phyloP scores from a whole-genome alignment of 352 stramenopile genomes.

The Phytophthora brassicae region DNA sequence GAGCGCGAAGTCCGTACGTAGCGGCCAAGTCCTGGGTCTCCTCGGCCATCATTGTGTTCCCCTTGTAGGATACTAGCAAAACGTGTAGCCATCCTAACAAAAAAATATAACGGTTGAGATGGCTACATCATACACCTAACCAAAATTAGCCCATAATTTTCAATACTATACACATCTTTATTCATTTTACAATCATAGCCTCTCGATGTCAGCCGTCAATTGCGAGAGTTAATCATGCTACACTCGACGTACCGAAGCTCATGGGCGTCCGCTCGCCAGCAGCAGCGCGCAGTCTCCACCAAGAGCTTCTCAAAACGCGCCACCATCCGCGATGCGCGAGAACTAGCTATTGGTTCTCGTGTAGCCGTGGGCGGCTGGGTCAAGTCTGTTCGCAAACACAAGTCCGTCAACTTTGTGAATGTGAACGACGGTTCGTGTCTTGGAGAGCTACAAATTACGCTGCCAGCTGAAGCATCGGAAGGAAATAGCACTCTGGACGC shows the following conservation, averaged over 20 bases:
- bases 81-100: no score
- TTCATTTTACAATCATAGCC: slow-evolving; percentile 9
- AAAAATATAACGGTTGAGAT: no score
- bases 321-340: slow-evolving; percentile 48
- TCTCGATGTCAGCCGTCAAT: background rate
- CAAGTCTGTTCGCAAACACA: slow-evolving; percentile 96
- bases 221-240: slow-evolving; percentile 20
- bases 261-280: background rate
- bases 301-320: slow-evolving; percentile 30
- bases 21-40: slow-evolving; percentile 4
- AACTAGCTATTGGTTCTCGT: slow-evolving; percentile 38
- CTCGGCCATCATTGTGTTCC: background rate
- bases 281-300: slow-evolving; percentile 20
- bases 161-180: background rate
- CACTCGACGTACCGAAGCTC: slow-evolving; percentile 8
- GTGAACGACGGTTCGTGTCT: slow-evolving; percentile 96
- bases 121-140: no score
- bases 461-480: slow-evolving; percentile 58
- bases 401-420: slow-evolving; percentile 96
- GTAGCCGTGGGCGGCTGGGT: slow-evolving; percentile 91
- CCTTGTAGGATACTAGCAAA: no score
- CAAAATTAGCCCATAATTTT: background rate
- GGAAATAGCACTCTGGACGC: slow-evolving; percentile 22
- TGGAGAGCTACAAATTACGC: slow-evolving; percentile 90
- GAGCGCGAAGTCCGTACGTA: slow-evolving; percentile 52